These are phyloP conservation scores for Lactarius vividus DNA, from an alignment of 768 basidiomycete species.

Conservation along the genomic window DNA sequence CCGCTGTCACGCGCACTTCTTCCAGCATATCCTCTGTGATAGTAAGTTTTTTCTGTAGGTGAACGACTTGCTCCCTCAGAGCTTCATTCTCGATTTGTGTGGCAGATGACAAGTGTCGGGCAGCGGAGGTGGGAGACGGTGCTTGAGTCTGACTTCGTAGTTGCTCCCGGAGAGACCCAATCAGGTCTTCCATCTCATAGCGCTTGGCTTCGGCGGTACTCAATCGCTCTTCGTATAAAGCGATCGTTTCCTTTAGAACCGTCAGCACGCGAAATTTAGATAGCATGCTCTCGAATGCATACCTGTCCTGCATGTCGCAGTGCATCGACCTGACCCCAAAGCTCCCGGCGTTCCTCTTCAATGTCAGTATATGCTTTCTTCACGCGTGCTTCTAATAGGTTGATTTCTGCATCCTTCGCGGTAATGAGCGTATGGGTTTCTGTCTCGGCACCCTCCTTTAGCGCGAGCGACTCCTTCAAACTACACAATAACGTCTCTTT, in stretches of 20 bases:
- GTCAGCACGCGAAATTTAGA: conserved; percentile 4
- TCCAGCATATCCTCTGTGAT: conserved; percentile 83
- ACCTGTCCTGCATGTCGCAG: conserved; percentile 88
- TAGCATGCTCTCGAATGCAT: conserved; percentile 26
- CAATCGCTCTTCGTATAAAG: conserved; percentile 88
- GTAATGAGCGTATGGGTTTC: conserved; percentile 50
- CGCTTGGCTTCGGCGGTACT: conserved; percentile 65
- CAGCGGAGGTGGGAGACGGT: conserved; percentile 37
- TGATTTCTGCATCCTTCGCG: conserved; percentile 61
- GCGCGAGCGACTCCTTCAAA: conserved; percentile 52
- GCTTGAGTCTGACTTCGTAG: conserved; percentile 36
- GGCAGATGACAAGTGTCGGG: conserved; percentile 58
- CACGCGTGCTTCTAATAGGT: conserved; percentile 48
- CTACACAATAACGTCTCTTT: conserved; percentile 44
- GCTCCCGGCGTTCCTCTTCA: conserved; percentile 61
- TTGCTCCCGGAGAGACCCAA: conserved; percentile 57
- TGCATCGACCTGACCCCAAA: conserved; percentile 75
- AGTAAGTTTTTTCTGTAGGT: conserved; percentile 74
- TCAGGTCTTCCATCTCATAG: conserved; percentile 72
- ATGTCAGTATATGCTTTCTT: conserved; percentile 46
- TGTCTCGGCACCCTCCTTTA: conserved; percentile 48
- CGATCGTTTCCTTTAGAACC: conserved; percentile 77
- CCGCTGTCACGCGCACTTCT: conserved; percentile 64
- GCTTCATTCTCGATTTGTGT: conserved; percentile 94
- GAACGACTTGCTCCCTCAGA: conserved; percentile 83